Evolutionary conservation across 768 basidiomycete genomes (phyloP), one percentile per base, ranked within the genome.

Genomic region (Amanita polypyramis): DNA sequence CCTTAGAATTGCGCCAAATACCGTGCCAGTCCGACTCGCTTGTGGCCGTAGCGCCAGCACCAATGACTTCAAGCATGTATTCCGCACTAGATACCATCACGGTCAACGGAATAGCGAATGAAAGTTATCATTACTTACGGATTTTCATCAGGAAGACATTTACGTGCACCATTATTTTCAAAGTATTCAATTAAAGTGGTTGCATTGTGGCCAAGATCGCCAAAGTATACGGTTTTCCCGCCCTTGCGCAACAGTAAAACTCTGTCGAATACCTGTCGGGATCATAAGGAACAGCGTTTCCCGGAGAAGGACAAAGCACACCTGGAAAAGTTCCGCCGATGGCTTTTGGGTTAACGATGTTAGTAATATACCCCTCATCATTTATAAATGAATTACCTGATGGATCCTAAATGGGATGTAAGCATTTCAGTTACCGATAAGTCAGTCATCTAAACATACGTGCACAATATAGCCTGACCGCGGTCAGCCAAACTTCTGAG

Each of bases 401-500:
- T 74, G 74, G 39, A 76, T 74, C 5, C 73, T 73, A 44, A 5
- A 49, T 3, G 23, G 8, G 10, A 37, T 41, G 7, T 30, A 30
- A 46, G 19, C 50, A 47, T 40, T 43, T 9, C 43, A 20, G 12
- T 46, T 19, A 27, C 2, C 15, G 36, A 23, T 17, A 12, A 17
- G n/a, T 6, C 14, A n/a, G 25, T 15, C 6, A 15, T 34, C 27
- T n/a, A 20, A 23, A 67, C 79, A 44, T 54, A 81, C 70, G 87
- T 94, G 80, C 90, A 93, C 17, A 94, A 68, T 55, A 94, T 91
- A 29, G 88, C 84, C 59, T 91, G 90, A 1, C 91, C 91, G 51
- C 75, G 77, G 49, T 85, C 75, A 7, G 89, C 87, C 27, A 93
- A 76, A 42, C 79, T 73, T 8, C 82, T 71, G 32, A 93, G 67